Evolutionary conservation across 345 rosid genomes (phyloP).

Genomic region (Lumnitzera racemosa): DNA sequence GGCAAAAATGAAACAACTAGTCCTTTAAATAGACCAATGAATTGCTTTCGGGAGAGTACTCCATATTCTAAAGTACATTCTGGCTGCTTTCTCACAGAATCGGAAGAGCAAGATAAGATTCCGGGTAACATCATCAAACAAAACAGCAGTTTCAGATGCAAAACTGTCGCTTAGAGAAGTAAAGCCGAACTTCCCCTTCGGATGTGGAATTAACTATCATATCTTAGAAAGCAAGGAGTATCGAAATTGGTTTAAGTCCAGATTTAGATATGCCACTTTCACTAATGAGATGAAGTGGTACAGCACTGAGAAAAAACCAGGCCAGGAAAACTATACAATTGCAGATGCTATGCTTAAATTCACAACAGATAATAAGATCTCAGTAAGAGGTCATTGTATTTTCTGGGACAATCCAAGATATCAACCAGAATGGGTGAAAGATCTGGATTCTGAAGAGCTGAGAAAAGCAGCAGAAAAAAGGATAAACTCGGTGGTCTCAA

Average conservation of each 20-base stretch:
- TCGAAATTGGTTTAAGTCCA: slow-evolving; percentile 62
- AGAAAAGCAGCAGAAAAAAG: slow-evolving; percentile 34
- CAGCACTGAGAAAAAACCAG: slow-evolving; percentile 48
- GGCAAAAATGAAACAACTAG: too few species aligned
- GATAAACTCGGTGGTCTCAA: slow-evolving; percentile 52
- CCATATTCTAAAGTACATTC: too few species aligned
- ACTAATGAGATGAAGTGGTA: slow-evolving; percentile 94
- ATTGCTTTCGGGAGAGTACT: too few species aligned
- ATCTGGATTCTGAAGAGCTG: slow-evolving; percentile 30
- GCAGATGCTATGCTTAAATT: slow-evolving; percentile 65
- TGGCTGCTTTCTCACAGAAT: slow-evolving; percentile 22
- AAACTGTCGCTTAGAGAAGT: slow-evolving; percentile 34
- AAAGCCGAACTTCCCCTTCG: slow-evolving; percentile 45
- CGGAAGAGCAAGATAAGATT: slow-evolving; percentile 56
- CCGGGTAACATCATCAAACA: slow-evolving; percentile 33
- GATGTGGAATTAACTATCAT: slow-evolving; percentile 62
- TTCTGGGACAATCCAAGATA: slow-evolving; percentile 62
- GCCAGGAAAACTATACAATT: slow-evolving; percentile 56
- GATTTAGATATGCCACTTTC: slow-evolving; percentile 64
- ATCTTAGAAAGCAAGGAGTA: slow-evolving; percentile 49
- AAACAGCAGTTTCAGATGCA: slow-evolving; percentile 40
- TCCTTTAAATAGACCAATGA: too few species aligned
- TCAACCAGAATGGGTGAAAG: slow-evolving; percentile 66
- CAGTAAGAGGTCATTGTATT: slow-evolving; percentile 66
- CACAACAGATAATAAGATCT: slow-evolving; percentile 29